Percentiles rank a stretch among this genome's conserved stretches.
These are phyloP conservation scores for Fusarium camptoceras DNA, from an alignment of 2,329 filamentous ascomycete genomes.

Conservation along the genomic window DNA sequence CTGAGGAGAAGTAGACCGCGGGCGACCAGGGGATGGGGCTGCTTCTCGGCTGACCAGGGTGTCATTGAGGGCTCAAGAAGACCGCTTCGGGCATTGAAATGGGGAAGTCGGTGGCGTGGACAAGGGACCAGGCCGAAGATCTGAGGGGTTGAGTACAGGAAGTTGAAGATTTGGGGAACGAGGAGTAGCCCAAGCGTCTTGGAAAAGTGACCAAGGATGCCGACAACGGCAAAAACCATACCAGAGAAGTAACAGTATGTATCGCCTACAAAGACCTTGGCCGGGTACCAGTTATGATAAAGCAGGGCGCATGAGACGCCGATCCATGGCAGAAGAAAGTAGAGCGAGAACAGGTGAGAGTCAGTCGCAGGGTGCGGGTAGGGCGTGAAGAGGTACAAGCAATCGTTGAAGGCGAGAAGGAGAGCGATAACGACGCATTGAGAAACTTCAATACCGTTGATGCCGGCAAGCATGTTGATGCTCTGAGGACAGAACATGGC, in stretches of 20 bases:
- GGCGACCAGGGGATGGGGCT: conserved; percentile 74
- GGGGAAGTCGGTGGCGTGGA: conserved; percentile 89
- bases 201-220: conserved; percentile 96
- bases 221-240: conserved; percentile 98
- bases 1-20: conserved; percentile 75
- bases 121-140: conserved; percentile 91
- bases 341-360: conserved; percentile 95
- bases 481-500: conserved; percentile 98
- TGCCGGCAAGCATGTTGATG: conserved; percentile 99
- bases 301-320: conserved; percentile 90
- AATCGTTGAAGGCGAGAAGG: conserved; percentile 87
- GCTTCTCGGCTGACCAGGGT: conserved; percentile 74
- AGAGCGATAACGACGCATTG: conserved; percentile 92
- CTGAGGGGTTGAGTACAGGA: conserved; percentile 91
- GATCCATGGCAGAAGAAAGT: conserved; percentile 92
- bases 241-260: conserved; percentile 99
- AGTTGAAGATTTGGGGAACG: conserved; percentile 96
- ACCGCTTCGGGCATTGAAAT: conserved; percentile 86
- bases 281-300: conserved; percentile 95
- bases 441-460: conserved; percentile 96
- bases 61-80: conserved; percentile 89
- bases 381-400: conserved; percentile 83
- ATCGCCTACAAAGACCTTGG: conserved; percentile 94
- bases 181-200: conserved; percentile 94
- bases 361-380: conserved; percentile 95